These are phyloP conservation scores for Pelargonium cotyledonis DNA, from an alignment of 441 rosid genomes.

Conservation along the genomic window DNA sequence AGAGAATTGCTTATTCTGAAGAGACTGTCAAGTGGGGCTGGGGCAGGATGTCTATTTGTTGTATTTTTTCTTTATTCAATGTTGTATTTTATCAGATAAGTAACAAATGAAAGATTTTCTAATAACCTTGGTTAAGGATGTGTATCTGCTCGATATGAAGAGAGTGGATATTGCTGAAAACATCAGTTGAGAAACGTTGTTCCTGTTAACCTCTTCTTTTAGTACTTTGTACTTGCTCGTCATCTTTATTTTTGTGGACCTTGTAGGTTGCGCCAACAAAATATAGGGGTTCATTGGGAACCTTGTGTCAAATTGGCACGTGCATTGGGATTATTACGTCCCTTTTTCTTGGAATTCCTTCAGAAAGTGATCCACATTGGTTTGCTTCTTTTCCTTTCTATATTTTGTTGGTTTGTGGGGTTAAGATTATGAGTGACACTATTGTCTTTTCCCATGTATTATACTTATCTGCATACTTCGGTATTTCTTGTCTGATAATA, in stretches of 20 bases:
- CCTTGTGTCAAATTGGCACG: conserved; percentile 59
- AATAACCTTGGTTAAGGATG: not conserved
- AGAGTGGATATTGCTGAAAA: not conserved
- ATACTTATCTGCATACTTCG: not conserved
- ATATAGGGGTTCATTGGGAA: conserved; percentile 68
- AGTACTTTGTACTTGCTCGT: conserved; percentile 8
- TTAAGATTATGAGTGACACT: conserved; percentile 8
- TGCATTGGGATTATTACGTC: conserved; percentile 70
- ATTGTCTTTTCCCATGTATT: not conserved
- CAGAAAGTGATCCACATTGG: conserved; percentile 72
- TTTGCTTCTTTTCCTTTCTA: conserved; percentile 30
- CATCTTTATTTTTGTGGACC: conserved; percentile 11
- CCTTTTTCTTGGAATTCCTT: conserved; percentile 51
- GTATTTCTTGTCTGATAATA: not conserved
- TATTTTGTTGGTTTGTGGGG: conserved; percentile 3
- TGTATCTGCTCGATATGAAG: not conserved
- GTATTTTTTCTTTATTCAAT: not conserved
- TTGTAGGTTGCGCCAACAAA: conserved; percentile 68
- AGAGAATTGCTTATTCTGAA: not conserved
- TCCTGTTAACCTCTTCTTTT: conserved; percentile 6
- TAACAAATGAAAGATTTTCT: not conserved
- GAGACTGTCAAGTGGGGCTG: not conserved
- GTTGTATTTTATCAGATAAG: not conserved
- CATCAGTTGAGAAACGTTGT: conserved; percentile 6
- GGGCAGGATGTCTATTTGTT: not conserved